Conservation (phyloP, 148 eudicot species). For the Fagopyrum tataricum region DNA sequence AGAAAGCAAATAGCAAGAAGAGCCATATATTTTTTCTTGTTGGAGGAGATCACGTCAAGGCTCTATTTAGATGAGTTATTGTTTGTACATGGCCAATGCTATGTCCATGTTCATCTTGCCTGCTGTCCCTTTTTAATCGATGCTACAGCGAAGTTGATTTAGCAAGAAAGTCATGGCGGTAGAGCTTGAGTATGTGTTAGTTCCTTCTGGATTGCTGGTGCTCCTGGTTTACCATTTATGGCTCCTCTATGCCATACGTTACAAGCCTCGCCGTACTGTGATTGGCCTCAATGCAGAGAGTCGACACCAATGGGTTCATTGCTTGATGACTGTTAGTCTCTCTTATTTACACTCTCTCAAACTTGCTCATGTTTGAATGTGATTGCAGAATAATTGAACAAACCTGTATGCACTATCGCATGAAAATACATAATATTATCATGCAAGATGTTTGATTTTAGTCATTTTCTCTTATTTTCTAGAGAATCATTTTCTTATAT, state of each 20-base stretch:
- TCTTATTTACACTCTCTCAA: not conserved
- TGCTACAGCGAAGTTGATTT: not conserved
- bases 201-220: conserved; percentile 16
- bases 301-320: conserved; percentile 16
- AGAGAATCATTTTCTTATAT: too few relatives aligned
- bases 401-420: not conserved
- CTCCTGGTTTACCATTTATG: conserved; percentile 5
- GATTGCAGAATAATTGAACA: not conserved
- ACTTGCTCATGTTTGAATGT: not conserved
- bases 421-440: not conserved
- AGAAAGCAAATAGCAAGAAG: too few relatives aligned
- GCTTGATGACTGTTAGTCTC: conserved; percentile 14
- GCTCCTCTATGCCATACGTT: conserved; percentile 8
- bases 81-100: not conserved
- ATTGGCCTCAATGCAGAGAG: conserved; percentile 19
- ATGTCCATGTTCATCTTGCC: conserved; percentile 2
- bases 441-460: too few relatives aligned
- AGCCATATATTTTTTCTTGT: not conserved
- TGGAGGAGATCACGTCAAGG: conserved; percentile 4
- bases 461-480: too few relatives aligned
- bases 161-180: not conserved
- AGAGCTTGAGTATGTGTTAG: conserved; percentile 9
- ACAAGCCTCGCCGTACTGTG: conserved; percentile 10
- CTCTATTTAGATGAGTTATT: not conserved
- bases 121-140: not conserved